phyloP scores from a whole-genome alignment of 352 stramenopile species.

The Pythium rishiriense region DNA sequence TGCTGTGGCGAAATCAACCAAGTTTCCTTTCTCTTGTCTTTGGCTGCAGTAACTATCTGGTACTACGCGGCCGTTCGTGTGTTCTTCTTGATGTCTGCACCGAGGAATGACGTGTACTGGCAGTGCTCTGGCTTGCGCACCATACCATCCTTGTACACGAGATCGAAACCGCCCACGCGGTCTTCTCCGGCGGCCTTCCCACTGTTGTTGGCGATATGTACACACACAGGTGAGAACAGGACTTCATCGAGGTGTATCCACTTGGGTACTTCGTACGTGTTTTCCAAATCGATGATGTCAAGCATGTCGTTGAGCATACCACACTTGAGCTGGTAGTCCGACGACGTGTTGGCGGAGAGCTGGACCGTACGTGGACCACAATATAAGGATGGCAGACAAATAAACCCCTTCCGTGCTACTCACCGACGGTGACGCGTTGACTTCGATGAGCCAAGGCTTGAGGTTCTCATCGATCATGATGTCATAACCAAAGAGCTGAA shows the following conservation, averaged over 20 bases:
- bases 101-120: slow-evolving; percentile 75
- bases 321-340: slow-evolving; percentile 93
- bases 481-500: slow-evolving; percentile 94
- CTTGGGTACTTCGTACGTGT: no score
- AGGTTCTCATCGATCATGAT: slow-evolving; percentile 92
- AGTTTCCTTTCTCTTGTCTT: background rate
- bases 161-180: slow-evolving; percentile 70
- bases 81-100: slow-evolving; percentile 52
- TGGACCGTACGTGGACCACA: slow-evolving; percentile 28
- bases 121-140: slow-evolving; percentile 66
- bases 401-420: background rate
- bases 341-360: slow-evolving; percentile 90
- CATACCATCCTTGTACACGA: slow-evolving; percentile 75
- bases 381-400: background rate
- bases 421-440: slow-evolving; percentile 92
- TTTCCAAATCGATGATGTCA: slow-evolving; percentile 94
- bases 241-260: no score
- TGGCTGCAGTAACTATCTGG: background rate
- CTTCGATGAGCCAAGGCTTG: slow-evolving; percentile 92
- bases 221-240: background rate
- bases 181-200: slow-evolving; percentile 44
- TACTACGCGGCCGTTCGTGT: slow-evolving; percentile 5
- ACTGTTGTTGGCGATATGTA: background rate
- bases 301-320: slow-evolving; percentile 94
- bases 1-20: background rate